Base-by-base conservation (phyloP, 176 grass and related monocot species). In the Aegilops umbellulata region DNA sequence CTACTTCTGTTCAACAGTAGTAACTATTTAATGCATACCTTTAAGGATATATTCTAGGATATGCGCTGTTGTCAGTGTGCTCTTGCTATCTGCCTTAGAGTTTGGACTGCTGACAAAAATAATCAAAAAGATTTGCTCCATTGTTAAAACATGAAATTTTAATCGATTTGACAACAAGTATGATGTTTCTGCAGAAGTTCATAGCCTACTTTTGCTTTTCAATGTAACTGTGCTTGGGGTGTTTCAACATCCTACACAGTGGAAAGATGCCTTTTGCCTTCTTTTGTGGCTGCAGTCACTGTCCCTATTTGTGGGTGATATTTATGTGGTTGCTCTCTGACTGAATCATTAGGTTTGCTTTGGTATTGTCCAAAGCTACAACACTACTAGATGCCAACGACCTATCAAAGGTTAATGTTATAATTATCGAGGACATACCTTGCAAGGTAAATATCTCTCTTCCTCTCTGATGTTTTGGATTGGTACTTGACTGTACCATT, bases 351-450 rank as follows among this genome's bases (percentile, higher is more conserved):
- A 97, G 92, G 88, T 84, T 97, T 89, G 60, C 82, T 85, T 94
- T 97, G 69, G 88, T 92, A 79, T 77, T 97, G 26, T 97, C 94
- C 23, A 97, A 94, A 55, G 90, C 90, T 19, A 74, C 83, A 38
- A 97, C 80, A 84, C 47, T 92, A 20, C 23, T 64, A 64, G 44
- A 89, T 75, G 69, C 88, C 42, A 77, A 92, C 4, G 61, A 15
- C 53, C 76, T 97, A 14, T 72, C 80, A 2, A 62, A 42, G 10
- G 41, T 92, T 83, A 14, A 81, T 17, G 66, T 97, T 60, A 1
- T 44, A 83, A 16, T 0, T 46, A 87, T 92, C 51, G 36, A 81
- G 4, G 92, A 94, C 65, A 74, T 68, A 67, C 85, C 75, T 74
- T 97, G 94, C 47, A 80, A 31, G 86, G 94, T 97, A 92, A 47